These are phyloP conservation scores for Choanephora cucurbitarum DNA, from an alignment of 371 early-diverging fungal species.

Conservation along the genomic window DNA sequence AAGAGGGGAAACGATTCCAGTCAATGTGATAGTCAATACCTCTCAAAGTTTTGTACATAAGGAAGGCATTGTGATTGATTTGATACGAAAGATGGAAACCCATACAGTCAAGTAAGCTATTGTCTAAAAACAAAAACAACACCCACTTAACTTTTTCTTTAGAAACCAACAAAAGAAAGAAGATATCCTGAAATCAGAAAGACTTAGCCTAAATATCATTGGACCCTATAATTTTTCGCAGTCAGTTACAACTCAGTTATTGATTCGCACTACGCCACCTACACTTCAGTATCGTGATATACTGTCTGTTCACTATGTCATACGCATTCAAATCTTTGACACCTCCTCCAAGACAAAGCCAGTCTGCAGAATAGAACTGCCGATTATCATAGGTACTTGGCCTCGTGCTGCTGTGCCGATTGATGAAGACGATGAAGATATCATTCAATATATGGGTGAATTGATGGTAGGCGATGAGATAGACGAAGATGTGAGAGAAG, in stretches of 20 bases:
- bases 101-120: constrained; percentile 22
- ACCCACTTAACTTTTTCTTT: no score
- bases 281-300: constrained; percentile 32
- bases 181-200: constrained; percentile 30
- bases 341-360: constrained; percentile 12
- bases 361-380: constrained; percentile 26
- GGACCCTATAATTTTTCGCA: constrained; percentile 41
- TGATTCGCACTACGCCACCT: constrained; percentile 41
- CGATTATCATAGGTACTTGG: constrained; percentile 42
- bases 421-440: constrained; percentile 43
- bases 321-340: constrained; percentile 24
- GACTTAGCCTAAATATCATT: constrained; percentile 37
- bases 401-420: constrained; percentile 41
- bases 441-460: constrained; percentile 28
- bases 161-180: constrained; percentile 29
- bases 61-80: constrained; percentile 28
- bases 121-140: not conserved
- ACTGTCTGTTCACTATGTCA: constrained; percentile 34
- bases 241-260: constrained; percentile 26
- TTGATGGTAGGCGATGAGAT: constrained; percentile 23
- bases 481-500: constrained; percentile 5
- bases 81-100: constrained; percentile 33
- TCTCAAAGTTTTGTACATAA: constrained; percentile 21
- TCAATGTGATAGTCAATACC: constrained; percentile 32
- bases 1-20: constrained; percentile 43